phyloP scores from a whole-genome alignment of 2,329 filamentous ascomycete genomes.

The Ustilaginoidea virens region DNA sequence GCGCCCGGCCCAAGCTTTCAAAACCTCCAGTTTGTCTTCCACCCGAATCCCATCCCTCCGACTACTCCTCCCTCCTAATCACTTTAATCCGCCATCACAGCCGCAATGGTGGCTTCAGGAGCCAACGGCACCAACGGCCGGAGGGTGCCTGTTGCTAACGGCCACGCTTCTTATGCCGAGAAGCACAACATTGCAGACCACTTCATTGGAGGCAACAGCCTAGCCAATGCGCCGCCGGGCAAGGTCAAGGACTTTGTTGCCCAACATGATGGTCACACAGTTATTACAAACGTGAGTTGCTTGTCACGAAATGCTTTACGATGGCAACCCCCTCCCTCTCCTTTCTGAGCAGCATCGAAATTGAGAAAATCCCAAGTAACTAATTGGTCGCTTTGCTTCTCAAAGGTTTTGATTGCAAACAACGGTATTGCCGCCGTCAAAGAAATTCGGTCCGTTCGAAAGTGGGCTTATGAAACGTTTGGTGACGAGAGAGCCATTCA shows the following conservation, averaged over 20 bases:
- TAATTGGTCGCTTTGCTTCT: neutral
- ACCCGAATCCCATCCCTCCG: no score
- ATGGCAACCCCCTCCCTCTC: neutral
- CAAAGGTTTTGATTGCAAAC: conserved; percentile 91
- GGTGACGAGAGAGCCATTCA: conserved; percentile 96
- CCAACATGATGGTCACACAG: conserved; percentile 80
- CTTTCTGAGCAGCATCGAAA: no score
- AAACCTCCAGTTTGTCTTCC: conserved; percentile 5
- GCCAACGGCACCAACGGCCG: conserved; percentile 30
- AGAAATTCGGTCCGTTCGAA: conserved; percentile 95
- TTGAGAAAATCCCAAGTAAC: neutral
- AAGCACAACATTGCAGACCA: conserved; percentile 76
- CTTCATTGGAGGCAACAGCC: conserved; percentile 89
- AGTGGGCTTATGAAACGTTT: conserved; percentile 99
- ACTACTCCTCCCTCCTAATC: neutral
- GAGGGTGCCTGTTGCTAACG: conserved; percentile 37
- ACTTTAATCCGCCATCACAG: conserved; percentile 1
- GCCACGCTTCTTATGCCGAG: conserved; percentile 55
- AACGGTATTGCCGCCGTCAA: conserved; percentile 99
- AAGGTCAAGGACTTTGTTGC: conserved; percentile 95
- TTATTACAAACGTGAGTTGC: conserved; percentile 81
- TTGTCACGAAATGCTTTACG: neutral
- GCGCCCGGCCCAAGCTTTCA: conserved; percentile 1
- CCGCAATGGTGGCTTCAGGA: conserved; percentile 31
- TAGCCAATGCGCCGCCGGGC: conserved; percentile 67